Evolutionary conservation across 1,284 basidiomycete genomes (phyloP), one percentile per base, ranked within the genome.

Genomic region (Gymnopus androsaceus): DNA sequence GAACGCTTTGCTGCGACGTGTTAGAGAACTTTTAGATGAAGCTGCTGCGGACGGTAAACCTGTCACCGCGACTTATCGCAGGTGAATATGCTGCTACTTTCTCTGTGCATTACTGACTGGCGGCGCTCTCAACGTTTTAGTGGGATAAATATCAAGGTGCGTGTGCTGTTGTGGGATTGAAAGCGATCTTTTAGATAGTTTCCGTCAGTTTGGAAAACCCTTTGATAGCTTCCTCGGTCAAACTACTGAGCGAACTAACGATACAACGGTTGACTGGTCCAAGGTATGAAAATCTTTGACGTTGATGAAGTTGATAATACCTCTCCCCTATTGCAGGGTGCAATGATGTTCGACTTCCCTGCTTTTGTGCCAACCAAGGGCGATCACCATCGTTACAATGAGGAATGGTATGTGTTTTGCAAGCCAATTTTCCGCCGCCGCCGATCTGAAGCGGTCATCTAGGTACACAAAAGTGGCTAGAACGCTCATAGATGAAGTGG

Each of bases 261-360:
- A 68, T 46, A 50, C 57, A n/a, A 66, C 64, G 5, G 69, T 64
- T 1, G 71, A 73, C 44, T 73, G 70, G 70, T 71, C 68, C 3
- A 71, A 72, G 64, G 67, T 66, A 19, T 51, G 52, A 53, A 27
- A 23, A 40, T 51, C 14, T n/a, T 17, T 6, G n/a, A 41, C 5
- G 4, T 37, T 31, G 41, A 41, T 23, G n/a, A n/a, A 27, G 11
- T 30, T 23, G 40, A 31, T 15, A 46, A 12, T 28, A 17, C 45
- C 33, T 28, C 9, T 40, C 15, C 14, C 12, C 14, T 30, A 12
- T 40, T 37, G 9, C 23, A 72, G 69, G 71, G 72, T 19, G 69
- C 70, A 7, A 69, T 73, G 55, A 72, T 72, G 71, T 71, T 72
- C 51, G 70, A 73, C 60, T 72, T 72, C 60, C 71, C 71, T 5